Evolutionary conservation across 2,329 filamentous ascomycete genomes (phyloP), one percentile per base, ranked within the genome.

Genomic region (Pseudocercospora musae): DNA sequence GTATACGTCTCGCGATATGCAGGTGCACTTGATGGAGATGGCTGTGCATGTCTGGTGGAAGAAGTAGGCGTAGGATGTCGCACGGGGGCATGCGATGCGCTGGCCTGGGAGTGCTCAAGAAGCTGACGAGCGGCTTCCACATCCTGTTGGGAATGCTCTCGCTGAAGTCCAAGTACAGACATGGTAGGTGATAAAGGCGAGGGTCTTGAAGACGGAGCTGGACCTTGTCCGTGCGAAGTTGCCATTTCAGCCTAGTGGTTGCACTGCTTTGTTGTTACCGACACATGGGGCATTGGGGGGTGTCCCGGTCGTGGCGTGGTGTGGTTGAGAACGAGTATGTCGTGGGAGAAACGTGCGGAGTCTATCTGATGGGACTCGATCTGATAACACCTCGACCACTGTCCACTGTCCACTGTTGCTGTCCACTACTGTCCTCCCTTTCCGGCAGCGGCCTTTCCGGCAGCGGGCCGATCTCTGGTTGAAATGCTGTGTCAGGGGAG

Each of bases 51-150:
- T 25, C 25, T 69, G 58, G 15, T 54, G 2, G 52, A 29, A 29
- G 27, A 9, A 29, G 25, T 29, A 6, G 21, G 25, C 15, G 52
- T 13, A 33, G 59, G 40, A 21, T 65, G 60, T 58, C 62, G 62
- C 15, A 64, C 33, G 8, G 62, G 44, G 33, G 69, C 65, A 29
- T 64, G 59, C 8, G 62, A 57, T 37, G 72, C 66, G 18, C 66
- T 66, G 53, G 69, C 67, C 66, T 81, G 78, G 9, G 79, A 77
- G 62, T 81, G 79, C 60, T 78, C 79, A 42, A 82, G 74, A 25
- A 83, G 77, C 64, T 79, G 78, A 64, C 78, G 76, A 11, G 81
- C 81, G 70, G 79, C 76, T 69, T 82, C 80, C 25, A 82, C 73
- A 66, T 83, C 81, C 72, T 82, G 78, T 66, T 77, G 77, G 59